Base-by-base conservation (phyloP, 208 protist species). In the Novymonas esmeraldas region DNA sequence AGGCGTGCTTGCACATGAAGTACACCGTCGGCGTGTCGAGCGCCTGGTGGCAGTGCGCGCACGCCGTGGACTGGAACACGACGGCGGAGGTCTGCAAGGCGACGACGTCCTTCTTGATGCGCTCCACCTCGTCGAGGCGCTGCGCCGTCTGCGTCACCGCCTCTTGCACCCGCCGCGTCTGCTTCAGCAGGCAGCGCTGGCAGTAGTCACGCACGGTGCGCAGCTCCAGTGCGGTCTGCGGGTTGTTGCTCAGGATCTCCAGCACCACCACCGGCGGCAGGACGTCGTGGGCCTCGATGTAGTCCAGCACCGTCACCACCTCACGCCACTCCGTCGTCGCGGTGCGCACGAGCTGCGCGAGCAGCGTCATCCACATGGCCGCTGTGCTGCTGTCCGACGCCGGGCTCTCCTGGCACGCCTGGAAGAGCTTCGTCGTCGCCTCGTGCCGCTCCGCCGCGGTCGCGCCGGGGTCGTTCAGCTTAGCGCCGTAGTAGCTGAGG, bases 11-110 rank as follows among this genome's bases (percentile, higher is more conserved):
- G 79, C 97, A 99, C 42, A 98, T 59, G 63, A 98, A 98, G 69
- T 98, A 96, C 48, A 99, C 82, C 1, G 87, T 75, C 18, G 97
- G 98, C n/a, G 98, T 73, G 42, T 98, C 96, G 14, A 99, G 84
- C 6, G 81, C 58, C 46, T 61, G 48, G 14, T 74, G 59, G 80
- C 97, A 99, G 28, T 75, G 78, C 9, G 64, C 73, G 72, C 98
- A 99, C 36, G 93, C 82, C 16, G 67, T 74, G 16, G 70, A 52
- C 72, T 98, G 92, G 52, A 98, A 98, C 11, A 95, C 92, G 49
- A 87, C 82, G 10, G 94, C 87, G 7, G 71, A 85, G 33, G 69
- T 90, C 50, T 92, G 76, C 46, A 96, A 70, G 22, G 73, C 62
- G 20, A 84, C 67, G 39, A 97, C 86, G 58, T 98, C 82, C 31